Base-by-base conservation (phyloP, 805 yeast species). In the Barnettozyma populi region DNA sequence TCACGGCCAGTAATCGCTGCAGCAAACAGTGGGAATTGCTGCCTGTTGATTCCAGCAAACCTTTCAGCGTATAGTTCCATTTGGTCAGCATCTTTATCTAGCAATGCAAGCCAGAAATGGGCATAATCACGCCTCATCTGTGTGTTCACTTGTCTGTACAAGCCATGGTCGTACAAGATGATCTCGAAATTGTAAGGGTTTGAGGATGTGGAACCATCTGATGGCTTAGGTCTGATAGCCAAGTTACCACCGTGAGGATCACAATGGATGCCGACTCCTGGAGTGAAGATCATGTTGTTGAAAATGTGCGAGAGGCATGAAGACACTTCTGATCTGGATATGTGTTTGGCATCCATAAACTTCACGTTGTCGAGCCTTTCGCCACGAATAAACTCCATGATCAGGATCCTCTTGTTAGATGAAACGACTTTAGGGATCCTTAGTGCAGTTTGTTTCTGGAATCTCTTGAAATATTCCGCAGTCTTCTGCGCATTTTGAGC, bases 181-280 rank as follows among this genome's bases (percentile, higher is more conserved):
- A 94, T 87, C 65, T 94, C 99, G 63, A 94, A 94, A 62, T 92
- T 90, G 61, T 84, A 89, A 4, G 69, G 67, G 24, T 72, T 70
- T 10, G 56, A 44, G 3, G 50, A 49, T 44, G 50, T 56, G 32
- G 27, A 19, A n/a, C 49, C 63, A 27, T 57, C 55, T 18, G 57
- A 52, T 7, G 65, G 57, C 18, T 69, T 55, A 1, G 73, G 67
- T 47, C 90, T 71, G 20, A 94, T 88, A 0, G 98, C 97, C 50
- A 94, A 70, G 60, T 94, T 94, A 0, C 99, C 99, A 10, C 96
- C 96, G 64, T 94, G 99, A 1, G 99, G 99, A 64, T 94, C 99
- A 69, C 99, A 94, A 64, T 94, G 99, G 38, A 94, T 78, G 1
- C 92, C 88, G 20, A 89, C 96, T 24, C 81, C 83, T 0, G 97